Evolutionary conservation across 2,329 filamentous ascomycete genomes (phyloP).

Genomic region (Beauveria sp.): DNA sequence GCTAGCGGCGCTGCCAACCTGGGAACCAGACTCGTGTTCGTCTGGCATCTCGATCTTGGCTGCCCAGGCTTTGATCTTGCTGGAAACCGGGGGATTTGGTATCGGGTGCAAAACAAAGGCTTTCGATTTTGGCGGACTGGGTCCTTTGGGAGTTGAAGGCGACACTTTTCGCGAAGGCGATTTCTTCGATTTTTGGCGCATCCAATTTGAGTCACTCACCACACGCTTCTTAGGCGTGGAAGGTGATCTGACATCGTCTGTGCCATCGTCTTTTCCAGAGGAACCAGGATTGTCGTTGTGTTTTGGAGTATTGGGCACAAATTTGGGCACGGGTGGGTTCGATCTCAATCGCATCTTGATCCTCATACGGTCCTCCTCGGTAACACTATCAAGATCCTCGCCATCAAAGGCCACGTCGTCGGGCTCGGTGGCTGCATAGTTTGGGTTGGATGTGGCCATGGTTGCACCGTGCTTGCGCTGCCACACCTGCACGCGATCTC

Average conservation of each 20-base stretch:
- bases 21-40: slow-evolving; percentile 19
- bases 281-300: slow-evolving; percentile 12
- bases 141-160: slow-evolving; percentile 18
- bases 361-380: slow-evolving; percentile 51
- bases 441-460: slow-evolving; percentile 43
- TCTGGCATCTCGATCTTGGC: slow-evolving; percentile 44
- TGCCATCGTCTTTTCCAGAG: slow-evolving; percentile 16
- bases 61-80: slow-evolving; percentile 57
- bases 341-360: slow-evolving; percentile 45
- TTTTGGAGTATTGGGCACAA: slow-evolving; percentile 17
- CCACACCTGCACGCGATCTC: slow-evolving; percentile 76
- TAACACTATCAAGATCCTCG: slow-evolving; percentile 50
- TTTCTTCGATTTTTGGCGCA: slow-evolving; percentile 49
- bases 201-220: slow-evolving; percentile 89
- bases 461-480: slow-evolving; percentile 69
- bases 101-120: slow-evolving; percentile 48
- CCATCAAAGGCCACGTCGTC: slow-evolving; percentile 54
- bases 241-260: slow-evolving; percentile 36
- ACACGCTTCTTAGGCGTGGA: slow-evolving; percentile 80
- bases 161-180: slow-evolving; percentile 36
- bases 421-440: slow-evolving; percentile 48
- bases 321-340: slow-evolving; percentile 25
- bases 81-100: slow-evolving; percentile 47
- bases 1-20: slow-evolving; percentile 23
- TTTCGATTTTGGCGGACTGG: slow-evolving; percentile 40